Base-by-base conservation (phyloP, 2,329 filamentous ascomycete genomes). In the Alternaria longipes region DNA sequence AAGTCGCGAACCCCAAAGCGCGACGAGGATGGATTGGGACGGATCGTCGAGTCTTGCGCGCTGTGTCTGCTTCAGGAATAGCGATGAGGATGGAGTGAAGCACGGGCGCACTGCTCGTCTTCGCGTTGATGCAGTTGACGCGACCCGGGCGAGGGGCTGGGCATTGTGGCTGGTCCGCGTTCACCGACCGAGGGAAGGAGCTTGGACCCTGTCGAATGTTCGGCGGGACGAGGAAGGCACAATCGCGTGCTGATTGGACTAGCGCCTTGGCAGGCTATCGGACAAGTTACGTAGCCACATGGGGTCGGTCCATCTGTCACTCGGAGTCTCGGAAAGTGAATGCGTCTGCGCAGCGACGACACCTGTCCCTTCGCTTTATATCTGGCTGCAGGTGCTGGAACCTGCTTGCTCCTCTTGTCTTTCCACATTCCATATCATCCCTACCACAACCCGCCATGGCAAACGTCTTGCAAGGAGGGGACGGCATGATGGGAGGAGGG, bases 401-500 rank as follows among this genome's bases (percentile, higher is more conserved):
- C 20, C 22, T 36, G 46, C 30, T 24, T 12, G 20, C 24, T 24
- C 24, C 24, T 24, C 24, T 24, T 24, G 24, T 24, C 24, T 24
- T 24, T 24, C 24, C 24, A 24, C 24, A 8, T 24, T 24, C 24
- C 24, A 24, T 24, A 7, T 8, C 7, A 24, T 24, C 24, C 24
- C 30, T 11, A 50, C 9, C 24, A 14, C 46, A 22, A 22, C 22
- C 46, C 54, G 38, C 28, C 63, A 84, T 84, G 82, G 82, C 83
- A 47, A 81, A 81, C 40, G 79, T 82, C 52, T 77, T 81, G 38
- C 69, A 69, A 46, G 80, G 76, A 63, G 79, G 74, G 50, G 81
- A 81, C 59, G 79, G 77, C 61, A 72, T 82, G 59, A 82, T 82
- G 64, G 70, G 70, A 56, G 85, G 70, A 57, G 85, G 87, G 67